A percentile compares a stretch with the other conserved stretches of the same genome.
Conservation (phyloP, 2,329 filamentous ascomycete species). For the Ceratocystis alfenasii region DNA sequence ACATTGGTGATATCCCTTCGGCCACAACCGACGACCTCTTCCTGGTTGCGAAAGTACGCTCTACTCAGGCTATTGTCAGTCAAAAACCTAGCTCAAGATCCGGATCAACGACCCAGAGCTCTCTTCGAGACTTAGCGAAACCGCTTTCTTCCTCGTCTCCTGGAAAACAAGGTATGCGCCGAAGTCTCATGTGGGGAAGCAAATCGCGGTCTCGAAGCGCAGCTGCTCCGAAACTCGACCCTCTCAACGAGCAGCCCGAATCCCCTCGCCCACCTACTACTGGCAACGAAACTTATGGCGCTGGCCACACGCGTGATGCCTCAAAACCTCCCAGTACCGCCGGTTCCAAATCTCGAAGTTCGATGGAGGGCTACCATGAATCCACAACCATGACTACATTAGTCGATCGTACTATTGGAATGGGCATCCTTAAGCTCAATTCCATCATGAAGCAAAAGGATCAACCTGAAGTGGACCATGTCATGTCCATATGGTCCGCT, state of each 20-base stretch:
- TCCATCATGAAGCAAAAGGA: slow-evolving; percentile 53
- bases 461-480: slow-evolving; percentile 63
- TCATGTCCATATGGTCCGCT: slow-evolving; percentile 66
- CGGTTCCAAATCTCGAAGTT: slow-evolving; percentile 41
- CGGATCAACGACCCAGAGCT: slow-evolving; percentile 35
- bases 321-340: slow-evolving; percentile 42
- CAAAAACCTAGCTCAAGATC: slow-evolving; percentile 41
- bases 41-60: slow-evolving; percentile 68
- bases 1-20: slow-evolving; percentile 51
- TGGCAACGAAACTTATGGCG: slow-evolving; percentile 36
- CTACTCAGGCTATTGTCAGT: slow-evolving; percentile 39
- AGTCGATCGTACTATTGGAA: slow-evolving; percentile 52
- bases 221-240: slow-evolving; percentile 39
- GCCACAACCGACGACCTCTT: slow-evolving; percentile 65
- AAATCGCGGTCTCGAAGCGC: slow-evolving; percentile 39
- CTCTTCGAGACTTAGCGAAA: slow-evolving; percentile 35
- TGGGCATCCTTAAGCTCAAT: slow-evolving; percentile 68
- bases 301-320: slow-evolving; percentile 24
- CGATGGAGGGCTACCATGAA: slow-evolving; percentile 23
- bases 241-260: slow-evolving; percentile 43
- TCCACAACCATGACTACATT: slow-evolving; percentile 26
- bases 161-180: slow-evolving; percentile 44
- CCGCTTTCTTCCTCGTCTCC: slow-evolving; percentile 34
- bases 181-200: slow-evolving; percentile 59
- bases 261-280: slow-evolving; percentile 31